Evolutionary conservation across 1,284 basidiomycete species (phyloP), one percentile per base, ranked within the genome.

Genomic region (Tilletia indica): DNA sequence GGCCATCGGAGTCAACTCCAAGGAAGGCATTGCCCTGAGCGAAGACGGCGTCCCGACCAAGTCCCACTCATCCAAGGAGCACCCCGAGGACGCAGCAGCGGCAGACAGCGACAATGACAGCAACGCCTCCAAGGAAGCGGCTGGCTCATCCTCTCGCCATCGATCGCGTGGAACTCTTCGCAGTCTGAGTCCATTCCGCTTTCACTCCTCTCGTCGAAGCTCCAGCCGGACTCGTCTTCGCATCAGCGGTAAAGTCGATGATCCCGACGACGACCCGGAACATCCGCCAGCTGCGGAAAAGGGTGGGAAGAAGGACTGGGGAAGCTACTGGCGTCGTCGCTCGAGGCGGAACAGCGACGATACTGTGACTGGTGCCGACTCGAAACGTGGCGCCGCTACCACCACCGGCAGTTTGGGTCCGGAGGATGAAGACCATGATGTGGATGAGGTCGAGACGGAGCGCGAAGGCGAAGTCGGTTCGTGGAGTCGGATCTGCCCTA

Each of bases 291-390:
- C 25, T 8, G 34, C 9, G 19, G 34, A 64, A 42, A 64, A 39
- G 2, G 61, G 61, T 9, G 39, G 39, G 61, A 38, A 34, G 19
- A 36, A 64, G 61, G 61, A 64, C 16, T 64, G 61, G 61, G 34
- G 61, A 38, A 36, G 61, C 3, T 64, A 64, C 61, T 64, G 61
- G 61, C 61, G 61, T 38, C 61, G 61, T 38, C 61, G 61, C 61
- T 38, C 61, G 61, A 34, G 61, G 12, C 8, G 61, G 61, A 39
- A 64, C 61, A 64, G 61, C 36, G 61, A 64, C 21, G 61, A 64
- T 34, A 64, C 61, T 4, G 61, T 64, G 14, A 64, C 61, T 12
- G 36, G 61, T 16, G 61, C 34, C 31, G 14, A 39, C 36, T 64
- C 61, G 36, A 64, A 64, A 31, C n/a, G 56, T 25, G 34, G 25